phyloP scores from a whole-genome alignment of 1,139 yeast species.

The Saccharomyces pastorianus region DNA sequence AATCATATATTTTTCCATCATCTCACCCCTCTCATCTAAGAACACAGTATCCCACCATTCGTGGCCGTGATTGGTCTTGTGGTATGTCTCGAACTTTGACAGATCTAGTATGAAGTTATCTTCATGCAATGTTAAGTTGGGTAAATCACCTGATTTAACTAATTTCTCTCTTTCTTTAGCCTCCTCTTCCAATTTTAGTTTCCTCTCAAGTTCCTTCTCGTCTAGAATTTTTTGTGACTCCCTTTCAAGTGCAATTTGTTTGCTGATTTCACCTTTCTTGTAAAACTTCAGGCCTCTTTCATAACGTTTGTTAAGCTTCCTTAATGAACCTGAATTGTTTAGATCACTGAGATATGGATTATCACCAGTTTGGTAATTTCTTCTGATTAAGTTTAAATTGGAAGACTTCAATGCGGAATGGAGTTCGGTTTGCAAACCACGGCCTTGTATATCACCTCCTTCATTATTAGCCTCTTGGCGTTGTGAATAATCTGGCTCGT shows the following conservation, averaged over 20 bases:
- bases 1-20: slow-evolving; percentile 17
- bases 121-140: slow-evolving; percentile 21
- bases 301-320: slow-evolving; percentile 12
- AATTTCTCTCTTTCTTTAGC: slow-evolving; percentile 2
- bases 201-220: slow-evolving; percentile 2
- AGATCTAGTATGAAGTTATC: slow-evolving; percentile 12
- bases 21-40: slow-evolving; percentile 11
- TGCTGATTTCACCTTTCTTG: slow-evolving; percentile 22
- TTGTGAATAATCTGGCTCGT: neutral
- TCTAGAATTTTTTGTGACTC: slow-evolving; percentile 6
- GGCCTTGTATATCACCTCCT: slow-evolving; percentile 2
- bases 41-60: slow-evolving; percentile 31
- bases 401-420: slow-evolving; percentile 27
- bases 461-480: neutral
- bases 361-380: slow-evolving; percentile 16
- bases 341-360: slow-evolving; percentile 25
- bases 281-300: slow-evolving; percentile 17
- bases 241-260: slow-evolving; percentile 13
- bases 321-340: neutral
- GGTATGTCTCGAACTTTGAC: slow-evolving; percentile 13
- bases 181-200: slow-evolving; percentile 7
- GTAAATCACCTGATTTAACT: slow-evolving; percentile 23
- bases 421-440: slow-evolving; percentile 25
- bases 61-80: neutral
- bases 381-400: slow-evolving; percentile 22